Evolutionary conservation across 2,329 filamentous ascomycete genomes (phyloP), one percentile per base, ranked within the genome.

Genomic region (Aureobasidium sp.): DNA sequence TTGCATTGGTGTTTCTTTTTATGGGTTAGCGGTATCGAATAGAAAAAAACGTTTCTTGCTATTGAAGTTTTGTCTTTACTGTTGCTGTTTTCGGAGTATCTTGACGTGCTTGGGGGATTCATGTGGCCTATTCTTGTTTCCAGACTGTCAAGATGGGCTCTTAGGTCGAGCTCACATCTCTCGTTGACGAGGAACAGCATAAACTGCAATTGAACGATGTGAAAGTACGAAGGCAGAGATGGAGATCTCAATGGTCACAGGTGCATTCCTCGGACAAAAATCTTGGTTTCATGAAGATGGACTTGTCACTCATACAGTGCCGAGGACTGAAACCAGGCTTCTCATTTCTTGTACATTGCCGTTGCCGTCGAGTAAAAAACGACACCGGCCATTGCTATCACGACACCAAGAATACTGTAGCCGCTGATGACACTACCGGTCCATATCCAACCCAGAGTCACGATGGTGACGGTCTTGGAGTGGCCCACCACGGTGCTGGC

Each of bases 401-500:
- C 45, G 33, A 71, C 67, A 9, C 70, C 70, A 19, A 68, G 21
- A 27, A 71, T 9, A 45, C 69, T 69, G 37, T 68, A 67, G 47
- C 68, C 67, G 17, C 57, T 65, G 37, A 71, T 47, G 1, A 64
- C 51, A 46, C 66, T 66, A 11, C 63, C 61, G 25, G 66, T 67
- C n/a, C 64, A 59, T 5, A 67, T 61, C 69, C 70, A 73, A 1
- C 70, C 69, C 25, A 71, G 63, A 7, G 65, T 64, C 25, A 73
- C 67, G 38, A 73, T 70, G 9, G 66, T 64, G 40, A 68, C 68
- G 17, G 69, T 71, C 63, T 73, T 73, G 63, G 67, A 68, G 60
- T 73, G 70, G 7, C 70, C 70, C 1, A 72, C 69, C 4, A 73
- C 69, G 1, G 69, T 73, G 51, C 69, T 71, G 40, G 65, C 68